Evolutionary conservation across 352 stramenopile genomes (phyloP), one percentile per base, ranked within the genome.

Genomic region (Phytophthora sp.): DNA sequence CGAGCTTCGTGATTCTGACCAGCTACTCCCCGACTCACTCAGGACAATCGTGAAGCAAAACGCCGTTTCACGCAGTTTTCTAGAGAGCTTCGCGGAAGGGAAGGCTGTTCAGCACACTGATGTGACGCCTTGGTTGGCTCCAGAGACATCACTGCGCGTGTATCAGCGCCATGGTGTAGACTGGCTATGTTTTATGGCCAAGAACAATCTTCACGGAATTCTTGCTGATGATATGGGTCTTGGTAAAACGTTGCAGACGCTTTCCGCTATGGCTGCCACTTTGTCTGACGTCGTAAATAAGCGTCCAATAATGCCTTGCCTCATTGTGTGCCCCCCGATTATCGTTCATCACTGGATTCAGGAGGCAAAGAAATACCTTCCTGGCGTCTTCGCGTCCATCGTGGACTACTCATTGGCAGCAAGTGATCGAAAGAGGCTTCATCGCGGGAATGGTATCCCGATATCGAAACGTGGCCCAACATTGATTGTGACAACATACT

Each of bases 241-340:
- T 20, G 91, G 91, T 2, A 99, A 99, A 73, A 99, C 97, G 15
- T 63, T 99, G 13, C 95, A 99, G 72, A 84, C 95, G 31, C 84
- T 99, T n/a, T 69, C 94, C 27, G 81, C 82, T 11, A 88, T 99
- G 23, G 95, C 86, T 3, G 73, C 94, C n/a, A 77, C 58, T 39
- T 68, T 90, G 51, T 16, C 35, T 35, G 52, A 12, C 47, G 57
- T 20, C 24, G n/a, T 56, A 31, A 33, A n/a, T 3, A 33, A 62
- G 3, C 7, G 1, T 18, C 12, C 46, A 29, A 7, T 24, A 7
- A 38, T 38, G 9, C 38, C 65, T 30, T 80, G 71, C 16, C 68
- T 99, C 4, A 70, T 99, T 39, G 88, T 99, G 15, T 99, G 96
- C 70, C 98, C 98, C 2, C 88, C 95, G 15, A 97, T 97, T 54